These are phyloP conservation scores for Chalaropsis thielavioides DNA, from an alignment of 2,329 filamentous ascomycete genomes.

Conservation along the genomic window DNA sequence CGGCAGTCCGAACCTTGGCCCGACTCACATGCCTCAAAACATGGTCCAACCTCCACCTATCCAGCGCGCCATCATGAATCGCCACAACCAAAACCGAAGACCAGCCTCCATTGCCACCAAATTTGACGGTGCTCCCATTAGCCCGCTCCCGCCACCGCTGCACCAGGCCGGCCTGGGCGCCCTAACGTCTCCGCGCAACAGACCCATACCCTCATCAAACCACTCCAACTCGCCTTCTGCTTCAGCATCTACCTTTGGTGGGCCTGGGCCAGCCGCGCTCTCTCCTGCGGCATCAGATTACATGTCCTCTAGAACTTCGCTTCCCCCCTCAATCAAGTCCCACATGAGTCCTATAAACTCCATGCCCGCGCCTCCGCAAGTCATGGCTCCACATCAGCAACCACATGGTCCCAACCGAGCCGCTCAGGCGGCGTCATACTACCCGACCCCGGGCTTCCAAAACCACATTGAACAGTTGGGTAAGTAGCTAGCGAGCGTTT, in stretches of 20 bases:
- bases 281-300: conserved; percentile 37
- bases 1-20: conserved; percentile 65
- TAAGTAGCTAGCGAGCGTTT: conserved; percentile 38
- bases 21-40: conserved; percentile 51
- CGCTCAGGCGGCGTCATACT: conserved; percentile 41
- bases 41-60: conserved; percentile 61
- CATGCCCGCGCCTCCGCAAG: conserved; percentile 12
- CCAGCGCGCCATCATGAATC: conserved; percentile 66
- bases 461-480: conserved; percentile 92
- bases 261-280: conserved; percentile 24
- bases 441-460: conserved; percentile 69
- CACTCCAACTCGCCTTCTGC: conserved; percentile 48
- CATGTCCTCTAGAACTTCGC: conserved; percentile 15
- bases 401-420: conserved; percentile 12
- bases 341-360: conserved; percentile 24
- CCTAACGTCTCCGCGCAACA: conserved; percentile 51
- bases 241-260: conserved; percentile 31
- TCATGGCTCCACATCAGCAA: conserved; percentile 14
- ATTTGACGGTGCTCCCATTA: conserved; percentile 38
- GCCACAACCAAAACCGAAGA: conserved; percentile 60
- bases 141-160: conserved; percentile 33
- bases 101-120: conserved; percentile 66
- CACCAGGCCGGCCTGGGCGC: conserved; percentile 29
- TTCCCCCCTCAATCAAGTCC: conserved; percentile 28
- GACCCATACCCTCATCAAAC: conserved; percentile 62